These are phyloP conservation scores for Zanthoxylum bungeanum DNA, from an alignment of 345 rosid species.

Conservation along the genomic window DNA sequence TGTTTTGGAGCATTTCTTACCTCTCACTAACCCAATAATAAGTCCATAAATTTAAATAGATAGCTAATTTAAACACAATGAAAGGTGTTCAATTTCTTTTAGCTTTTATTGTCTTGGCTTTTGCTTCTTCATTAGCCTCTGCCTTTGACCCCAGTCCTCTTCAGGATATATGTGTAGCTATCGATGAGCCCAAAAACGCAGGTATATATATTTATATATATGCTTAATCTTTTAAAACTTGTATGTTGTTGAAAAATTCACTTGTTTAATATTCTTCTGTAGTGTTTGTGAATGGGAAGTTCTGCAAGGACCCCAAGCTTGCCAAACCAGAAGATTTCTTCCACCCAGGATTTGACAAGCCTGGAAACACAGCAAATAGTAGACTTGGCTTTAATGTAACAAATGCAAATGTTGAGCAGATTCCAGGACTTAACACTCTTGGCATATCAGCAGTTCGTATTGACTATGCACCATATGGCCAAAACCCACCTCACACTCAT, in stretches of 20 bases:
- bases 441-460: constrained; percentile 25
- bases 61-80: too few species aligned
- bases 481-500: constrained; percentile 34
- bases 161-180: constrained; percentile 31
- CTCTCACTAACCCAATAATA: too few species aligned
- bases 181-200: too few species aligned
- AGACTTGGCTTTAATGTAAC: constrained; percentile 25
- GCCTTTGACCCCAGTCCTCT: constrained; percentile 29
- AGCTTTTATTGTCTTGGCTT: constrained; percentile 15
- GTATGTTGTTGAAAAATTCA: too few species aligned
- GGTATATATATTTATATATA: too few species aligned
- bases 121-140: background rate
- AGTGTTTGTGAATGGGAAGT: constrained; percentile 25
- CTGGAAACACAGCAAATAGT: constrained; percentile 14
- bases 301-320: constrained; percentile 15
- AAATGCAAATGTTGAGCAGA: background rate
- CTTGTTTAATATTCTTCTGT: too few species aligned
- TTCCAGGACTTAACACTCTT: constrained; percentile 29
- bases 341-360: constrained; percentile 22
- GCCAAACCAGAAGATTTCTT: constrained; percentile 22
- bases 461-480: constrained; percentile 30
- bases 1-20: too few species aligned
- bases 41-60: too few species aligned
- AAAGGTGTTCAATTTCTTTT: constrained; percentile 5
- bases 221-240: too few species aligned